These are phyloP conservation scores for Phytophthora lateralis DNA, from an alignment of 352 stramenopile genomes.

Conservation along the genomic window DNA sequence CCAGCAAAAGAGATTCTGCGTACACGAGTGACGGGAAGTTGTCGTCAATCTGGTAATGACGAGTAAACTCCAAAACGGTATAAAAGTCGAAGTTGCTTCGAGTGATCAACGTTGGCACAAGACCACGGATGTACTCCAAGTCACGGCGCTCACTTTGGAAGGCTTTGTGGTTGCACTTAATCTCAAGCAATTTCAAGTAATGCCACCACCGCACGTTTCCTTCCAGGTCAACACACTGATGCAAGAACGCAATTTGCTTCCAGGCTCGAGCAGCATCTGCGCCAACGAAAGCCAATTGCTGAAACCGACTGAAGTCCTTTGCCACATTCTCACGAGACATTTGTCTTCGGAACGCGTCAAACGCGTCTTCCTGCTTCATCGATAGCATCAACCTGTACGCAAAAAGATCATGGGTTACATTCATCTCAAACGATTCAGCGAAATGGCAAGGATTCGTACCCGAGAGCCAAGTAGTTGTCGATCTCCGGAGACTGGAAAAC, in stretches of 20 bases:
- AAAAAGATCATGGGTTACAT: conserved; percentile 9
- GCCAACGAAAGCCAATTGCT: conserved; percentile 74
- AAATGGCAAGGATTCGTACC: conserved; percentile 34
- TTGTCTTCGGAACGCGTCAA: conserved; percentile 71
- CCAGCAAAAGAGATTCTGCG: conserved; percentile 63
- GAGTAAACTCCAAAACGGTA: conserved; percentile 80
- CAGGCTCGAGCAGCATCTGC: conserved; percentile 76
- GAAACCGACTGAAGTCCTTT: conserved; percentile 84
- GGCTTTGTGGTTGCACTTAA: conserved; percentile 77
- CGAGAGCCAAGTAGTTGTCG: conserved; percentile 69
- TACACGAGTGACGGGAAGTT: conserved; percentile 74
- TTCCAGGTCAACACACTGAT: conserved; percentile 83
- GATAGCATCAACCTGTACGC: conserved; percentile 66
- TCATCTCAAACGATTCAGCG: neutral
- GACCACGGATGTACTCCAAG: conserved; percentile 63
- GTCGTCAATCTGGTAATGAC: conserved; percentile 86
- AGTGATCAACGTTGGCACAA: conserved; percentile 66
- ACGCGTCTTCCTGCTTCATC: conserved; percentile 77
- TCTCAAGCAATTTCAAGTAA: conserved; percentile 76
- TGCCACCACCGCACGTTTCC: conserved; percentile 86
- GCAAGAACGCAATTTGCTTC: conserved; percentile 81
- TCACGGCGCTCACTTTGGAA: conserved; percentile 77
- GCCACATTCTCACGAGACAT: conserved; percentile 82
- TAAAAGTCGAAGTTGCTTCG: conserved; percentile 84
- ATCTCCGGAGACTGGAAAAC: conserved; percentile 77